Base-by-base conservation (phyloP, 1,284 basidiomycete genomes). In the Cryptococcus wingfieldii region DNA sequence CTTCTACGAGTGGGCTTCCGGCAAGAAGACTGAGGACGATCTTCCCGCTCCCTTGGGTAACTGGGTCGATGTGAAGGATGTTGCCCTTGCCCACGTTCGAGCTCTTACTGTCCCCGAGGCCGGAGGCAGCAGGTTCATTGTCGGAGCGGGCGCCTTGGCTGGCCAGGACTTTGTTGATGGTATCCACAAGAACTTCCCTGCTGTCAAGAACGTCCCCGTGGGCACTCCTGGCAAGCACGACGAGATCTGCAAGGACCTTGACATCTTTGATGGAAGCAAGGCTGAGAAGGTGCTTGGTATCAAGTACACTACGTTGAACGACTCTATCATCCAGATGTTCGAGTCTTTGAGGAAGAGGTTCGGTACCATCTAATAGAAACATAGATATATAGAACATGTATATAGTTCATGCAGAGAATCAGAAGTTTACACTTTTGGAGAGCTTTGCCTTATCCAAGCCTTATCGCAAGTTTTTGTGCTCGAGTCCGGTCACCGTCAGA, bases 81-180 rank as follows among this genome's bases (percentile, higher is more conserved):
- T 87, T 23, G 85, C 83, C 0, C 72, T 79, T 6, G 83, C 82
- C 0, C 85, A 87, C 61, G 74, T 80, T 4, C 75, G 79, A 9
- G 82, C 85, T 0, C 75, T 86, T 1, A 76, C 79, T 38, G 79
- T 78, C 34, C 72, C 78, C 5, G 80, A 80, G 14, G 86, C 86
- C 0, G 81, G 80, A 5, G 83, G 82, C 0, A 75, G 88, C 60
- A 79, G 88, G 1, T 83, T 85, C 67, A 80, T 86, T 62, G 60
- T 80, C 46, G 72, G 69, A 34, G 72, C 65, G 5, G 82, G 78
- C 46, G 61, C 71, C 14, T 64, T 65, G 43, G 59, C 60, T 34
- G 67, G 69, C 12, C 69, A 75, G 47, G 74, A 74, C 52, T 59
- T 52, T 38, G 58, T 60, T 37, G 66, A 69, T 41, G 55, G 58